Conservation (phyloP, 2,329 filamentous ascomycete genomes). For the Alternaria tenuissima region DNA sequence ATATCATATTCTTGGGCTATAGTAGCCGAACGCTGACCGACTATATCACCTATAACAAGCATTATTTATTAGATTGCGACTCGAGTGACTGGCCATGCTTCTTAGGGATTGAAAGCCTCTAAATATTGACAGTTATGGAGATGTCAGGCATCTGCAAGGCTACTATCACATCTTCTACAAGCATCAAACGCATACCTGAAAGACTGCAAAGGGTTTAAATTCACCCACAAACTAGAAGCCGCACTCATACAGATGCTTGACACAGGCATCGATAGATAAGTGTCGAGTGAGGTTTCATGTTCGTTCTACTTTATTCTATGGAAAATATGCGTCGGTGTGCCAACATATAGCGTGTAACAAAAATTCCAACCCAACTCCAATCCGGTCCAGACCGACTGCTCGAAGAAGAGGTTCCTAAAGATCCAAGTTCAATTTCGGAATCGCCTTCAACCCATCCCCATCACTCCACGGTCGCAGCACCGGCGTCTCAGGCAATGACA, state of each 20-base stretch:
- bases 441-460: not conserved
- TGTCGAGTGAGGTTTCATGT: not conserved
- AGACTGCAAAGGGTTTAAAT: slow-evolving; percentile 31
- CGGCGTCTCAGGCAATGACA: not conserved
- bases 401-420: not conserved
- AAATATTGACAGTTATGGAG: not conserved
- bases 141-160: not conserved
- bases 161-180: too few species aligned
- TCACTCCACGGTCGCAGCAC: not conserved
- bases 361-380: not conserved
- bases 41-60: not conserved
- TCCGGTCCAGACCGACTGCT: too few species aligned
- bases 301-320: too few species aligned
- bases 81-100: not conserved
- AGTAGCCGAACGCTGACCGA: not conserved
- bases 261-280: not conserved
- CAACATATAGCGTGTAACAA: not conserved
- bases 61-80: not conserved
- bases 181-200: slow-evolving; percentile 35
- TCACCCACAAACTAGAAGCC: slow-evolving; percentile 25
- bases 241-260: slow-evolving; percentile 7
- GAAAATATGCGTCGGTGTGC: too few species aligned
- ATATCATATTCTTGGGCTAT: slow-evolving; percentile 1
- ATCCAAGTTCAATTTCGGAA: not conserved
- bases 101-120: not conserved